Base-by-base conservation (phyloP, 2,329 filamentous ascomycete species). In the Plectosphaerella plurivora region DNA sequence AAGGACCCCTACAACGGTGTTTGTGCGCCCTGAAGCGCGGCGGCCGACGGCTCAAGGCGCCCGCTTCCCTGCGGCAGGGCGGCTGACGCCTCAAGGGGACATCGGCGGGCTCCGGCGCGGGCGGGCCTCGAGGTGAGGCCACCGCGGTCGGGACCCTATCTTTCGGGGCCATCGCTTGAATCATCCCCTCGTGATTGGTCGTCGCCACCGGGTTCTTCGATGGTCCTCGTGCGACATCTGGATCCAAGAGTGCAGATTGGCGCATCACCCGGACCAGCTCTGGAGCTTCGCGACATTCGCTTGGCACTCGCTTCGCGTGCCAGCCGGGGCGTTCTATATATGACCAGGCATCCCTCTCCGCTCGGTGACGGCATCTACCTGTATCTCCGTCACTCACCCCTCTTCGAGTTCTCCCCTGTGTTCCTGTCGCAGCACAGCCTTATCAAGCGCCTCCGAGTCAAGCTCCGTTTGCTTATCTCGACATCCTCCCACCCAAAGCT, bases 31-130 rank as follows among this genome's bases (percentile, higher is more conserved):
- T 44, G n/a, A 18, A 18, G 3, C 41, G 41, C 41, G 41, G 41
- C n/a, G 18, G n/a, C 41, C 41, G 41, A 44, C 41, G 41, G 18
- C 41, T 11, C n/a, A 18, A 18, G n/a, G 41, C 41, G 41, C 41
- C 41, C 41, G 41, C 41, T 18, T 16, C 41, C 16, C n/a, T 5
- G 15, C 41, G 41, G 28, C 28, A 33, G n/a, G 16, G 41, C 41
- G n/a, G 41, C 18, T 10, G 5, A 20, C 28, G 28, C 41, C 39
- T 45, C n/a, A 10, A 12, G 37, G 46, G 59, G 60, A 54, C 47
- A 42, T 60, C 58, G 60, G 57, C 60, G 60, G 59, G 57, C 56
- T 61, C 60, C 60, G 60, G 51, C 44, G 50, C 53, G 14, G 20
- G 28, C 15, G 9, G 25, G 37, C n/a, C 48, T 50, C 28, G 15